A percentile compares a stretch with the other conserved stretches of the same genome.
phyloP scores from a whole-genome alignment of 2,329 filamentous ascomycete genomes.

The Acephala macrosclerotiorum region DNA sequence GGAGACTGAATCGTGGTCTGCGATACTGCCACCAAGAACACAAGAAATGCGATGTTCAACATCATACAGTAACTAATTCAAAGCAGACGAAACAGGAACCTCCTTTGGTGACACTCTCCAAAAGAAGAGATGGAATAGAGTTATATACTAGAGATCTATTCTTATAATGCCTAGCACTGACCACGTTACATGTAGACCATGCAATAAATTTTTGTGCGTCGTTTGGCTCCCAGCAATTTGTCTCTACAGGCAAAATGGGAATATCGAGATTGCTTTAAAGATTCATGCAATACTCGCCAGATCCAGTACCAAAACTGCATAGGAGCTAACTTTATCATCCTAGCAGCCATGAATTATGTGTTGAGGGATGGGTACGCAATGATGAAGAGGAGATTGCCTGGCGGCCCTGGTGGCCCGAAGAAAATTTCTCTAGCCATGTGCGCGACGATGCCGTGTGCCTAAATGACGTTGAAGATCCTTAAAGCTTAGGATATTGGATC shows the following conservation, averaged over 20 bases:
- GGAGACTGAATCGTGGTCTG: neutral
- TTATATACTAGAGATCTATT: neutral
- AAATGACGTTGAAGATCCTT: neutral
- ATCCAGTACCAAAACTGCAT: neutral
- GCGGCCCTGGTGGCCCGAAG: neutral
- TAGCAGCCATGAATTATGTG: neutral
- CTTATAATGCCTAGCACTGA: slow-evolving; percentile 1
- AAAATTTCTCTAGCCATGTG: neutral
- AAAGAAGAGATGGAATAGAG: neutral
- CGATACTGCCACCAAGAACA: neutral
- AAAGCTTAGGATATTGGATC: slow-evolving; percentile 2
- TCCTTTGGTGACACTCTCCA: neutral
- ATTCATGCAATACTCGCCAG: slow-evolving; percentile 2
- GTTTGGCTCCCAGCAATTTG: slow-evolving; percentile 1
- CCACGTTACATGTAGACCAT: neutral
- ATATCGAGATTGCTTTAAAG: neutral
- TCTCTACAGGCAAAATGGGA: neutral
- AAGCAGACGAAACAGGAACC: neutral
- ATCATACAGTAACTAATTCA: neutral
- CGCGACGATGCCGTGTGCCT: neutral
- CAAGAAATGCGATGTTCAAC: slow-evolving; percentile 1
- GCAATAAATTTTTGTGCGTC: neutral
- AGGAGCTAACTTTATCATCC: neutral
- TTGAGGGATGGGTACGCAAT: neutral
- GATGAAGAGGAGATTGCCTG: neutral